A percentile compares a stretch with the other conserved stretches of the same genome.
phyloP scores from a whole-genome alignment of 768 basidiomycete genomes.

The Trametes coccinea region DNA sequence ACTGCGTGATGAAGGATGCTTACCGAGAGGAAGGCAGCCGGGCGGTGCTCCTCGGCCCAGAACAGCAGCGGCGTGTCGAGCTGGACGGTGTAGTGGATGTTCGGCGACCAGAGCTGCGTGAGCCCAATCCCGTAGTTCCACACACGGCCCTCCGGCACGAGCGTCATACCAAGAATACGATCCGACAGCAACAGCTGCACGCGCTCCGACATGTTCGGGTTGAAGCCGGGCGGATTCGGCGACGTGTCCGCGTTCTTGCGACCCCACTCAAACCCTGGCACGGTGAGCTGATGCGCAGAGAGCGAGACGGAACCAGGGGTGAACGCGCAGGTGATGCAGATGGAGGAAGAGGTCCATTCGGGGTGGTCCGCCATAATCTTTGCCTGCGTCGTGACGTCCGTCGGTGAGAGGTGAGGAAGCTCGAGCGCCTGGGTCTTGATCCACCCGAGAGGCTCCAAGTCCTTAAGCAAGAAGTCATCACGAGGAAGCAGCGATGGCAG shows the following conservation, averaged over 20 bases:
- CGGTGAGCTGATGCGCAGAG: conserved; percentile 86
- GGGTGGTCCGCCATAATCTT: conserved; percentile 97
- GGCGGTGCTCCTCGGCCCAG: conserved; percentile 96
- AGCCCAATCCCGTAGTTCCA: conserved; percentile 98
- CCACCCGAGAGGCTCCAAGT: conserved; percentile 94
- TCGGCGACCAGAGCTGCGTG: conserved; percentile 88
- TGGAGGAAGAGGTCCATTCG: conserved; percentile 91
- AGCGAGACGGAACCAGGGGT: conserved; percentile 97
- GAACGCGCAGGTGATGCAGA: conserved; percentile 93
- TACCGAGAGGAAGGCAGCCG: conserved; percentile 90
- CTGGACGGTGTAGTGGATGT: conserved; percentile 75
- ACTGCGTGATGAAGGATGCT: conserved; percentile 30
- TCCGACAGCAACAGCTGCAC: conserved; percentile 93
- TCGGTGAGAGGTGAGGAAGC: conserved; percentile 87
- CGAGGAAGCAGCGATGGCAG: conserved; percentile 87
- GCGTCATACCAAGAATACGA: conserved; percentile 92
- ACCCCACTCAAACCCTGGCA: conserved; percentile 97
- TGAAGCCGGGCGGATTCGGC: conserved; percentile 88
- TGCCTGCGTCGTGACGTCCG: conserved; percentile 91
- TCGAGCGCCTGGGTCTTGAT: conserved; percentile 96
- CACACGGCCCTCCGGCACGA: conserved; percentile 90
- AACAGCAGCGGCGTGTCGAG: conserved; percentile 92
- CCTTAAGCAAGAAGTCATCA: conserved; percentile 93
- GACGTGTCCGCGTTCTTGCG: conserved; percentile 89
- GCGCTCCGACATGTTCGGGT: conserved; percentile 97